phyloP scores from a whole-genome alignment of 495 filamentous ascomycete genomes.

The Chaetomium cochliodes region DNA sequence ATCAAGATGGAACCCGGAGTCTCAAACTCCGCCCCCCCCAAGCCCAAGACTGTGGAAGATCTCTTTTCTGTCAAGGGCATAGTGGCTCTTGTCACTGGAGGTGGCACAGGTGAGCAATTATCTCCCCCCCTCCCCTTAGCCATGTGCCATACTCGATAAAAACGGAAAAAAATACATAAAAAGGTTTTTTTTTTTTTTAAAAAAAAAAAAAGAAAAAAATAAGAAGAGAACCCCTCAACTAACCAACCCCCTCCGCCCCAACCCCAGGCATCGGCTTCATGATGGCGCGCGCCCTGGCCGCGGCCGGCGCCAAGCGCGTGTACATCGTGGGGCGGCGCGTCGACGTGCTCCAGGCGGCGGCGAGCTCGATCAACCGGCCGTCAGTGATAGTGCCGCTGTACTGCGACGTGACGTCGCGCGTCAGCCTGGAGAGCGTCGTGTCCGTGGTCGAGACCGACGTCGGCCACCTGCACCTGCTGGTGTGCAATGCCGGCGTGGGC shows the following conservation, averaged over 20 bases:
- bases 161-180: constrained; percentile 39
- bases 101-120: constrained; percentile 52
- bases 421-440: constrained; percentile 55
- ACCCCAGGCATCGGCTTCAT: constrained; percentile 64
- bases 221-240: no score
- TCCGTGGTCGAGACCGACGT: constrained; percentile 52
- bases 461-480: constrained; percentile 61
- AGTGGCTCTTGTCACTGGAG: constrained; percentile 64
- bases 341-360: constrained; percentile 54
- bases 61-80: constrained; percentile 60
- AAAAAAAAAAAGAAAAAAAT: no score
- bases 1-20: constrained; percentile 8
- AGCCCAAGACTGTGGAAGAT: constrained; percentile 39
- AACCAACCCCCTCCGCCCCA: no score
- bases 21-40: constrained; percentile 21
- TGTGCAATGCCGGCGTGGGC: constrained; percentile 65
- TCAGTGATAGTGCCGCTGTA: constrained; percentile 55
- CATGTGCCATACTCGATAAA: background rate
- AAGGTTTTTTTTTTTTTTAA: no score
- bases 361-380: constrained; percentile 38
- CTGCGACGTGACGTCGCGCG: constrained; percentile 67
- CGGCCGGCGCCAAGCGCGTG: constrained; percentile 59
- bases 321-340: constrained; percentile 71
- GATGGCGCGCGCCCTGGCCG: constrained; percentile 63
- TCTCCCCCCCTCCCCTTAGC: background rate